A percentile compares a stretch with the other conserved stretches of the same genome.
These are phyloP conservation scores for Baorangia bicolor DNA, from an alignment of 768 basidiomycete species.

Conservation along the genomic window DNA sequence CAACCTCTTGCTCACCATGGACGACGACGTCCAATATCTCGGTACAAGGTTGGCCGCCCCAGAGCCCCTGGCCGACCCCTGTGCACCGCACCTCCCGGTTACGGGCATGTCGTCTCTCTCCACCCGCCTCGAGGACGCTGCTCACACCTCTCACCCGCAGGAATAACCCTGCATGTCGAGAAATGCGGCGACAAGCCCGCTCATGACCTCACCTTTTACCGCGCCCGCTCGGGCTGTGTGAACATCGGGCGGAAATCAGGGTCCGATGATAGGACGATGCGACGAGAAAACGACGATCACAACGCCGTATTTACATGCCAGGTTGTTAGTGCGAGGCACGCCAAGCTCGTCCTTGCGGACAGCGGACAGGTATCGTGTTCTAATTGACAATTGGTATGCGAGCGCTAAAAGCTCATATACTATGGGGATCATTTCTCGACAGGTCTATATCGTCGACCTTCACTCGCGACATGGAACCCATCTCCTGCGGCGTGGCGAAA, in stretches of 20 bases:
- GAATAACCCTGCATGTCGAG: slow-evolving; percentile 59
- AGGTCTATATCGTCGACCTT: slow-evolving; percentile 73
- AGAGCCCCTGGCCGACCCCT: slow-evolving; percentile 30
- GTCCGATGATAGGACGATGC: slow-evolving; percentile 41
- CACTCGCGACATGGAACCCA: slow-evolving; percentile 78
- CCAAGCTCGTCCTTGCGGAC: slow-evolving; percentile 72
- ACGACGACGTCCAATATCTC: slow-evolving; percentile 64
- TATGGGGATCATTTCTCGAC: background rate
- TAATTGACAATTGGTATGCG: slow-evolving; percentile 10
- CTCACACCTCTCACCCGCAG: slow-evolving; percentile 36
- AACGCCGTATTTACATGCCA: slow-evolving; percentile 71
- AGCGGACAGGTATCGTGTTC: slow-evolving; percentile 55
- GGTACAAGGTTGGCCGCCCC: slow-evolving; percentile 40
- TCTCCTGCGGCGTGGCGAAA: slow-evolving; percentile 53
- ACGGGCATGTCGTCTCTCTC: slow-evolving; percentile 40
- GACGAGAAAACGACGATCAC: slow-evolving; percentile 40
- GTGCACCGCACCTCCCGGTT: slow-evolving; percentile 31
- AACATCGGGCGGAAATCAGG: slow-evolving; percentile 68
- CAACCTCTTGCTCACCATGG: slow-evolving; percentile 31
- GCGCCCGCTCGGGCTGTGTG: slow-evolving; percentile 48
- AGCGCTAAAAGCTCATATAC: slow-evolving; percentile 16
- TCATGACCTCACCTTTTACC: slow-evolving; percentile 51
- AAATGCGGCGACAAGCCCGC: slow-evolving; percentile 45
- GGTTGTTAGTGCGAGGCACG: slow-evolving; percentile 77
- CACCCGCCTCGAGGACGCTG: slow-evolving; percentile 10